Evolutionary conservation across 768 basidiomycete species (phyloP).

Genomic region (Psilocybe tampanensis): DNA sequence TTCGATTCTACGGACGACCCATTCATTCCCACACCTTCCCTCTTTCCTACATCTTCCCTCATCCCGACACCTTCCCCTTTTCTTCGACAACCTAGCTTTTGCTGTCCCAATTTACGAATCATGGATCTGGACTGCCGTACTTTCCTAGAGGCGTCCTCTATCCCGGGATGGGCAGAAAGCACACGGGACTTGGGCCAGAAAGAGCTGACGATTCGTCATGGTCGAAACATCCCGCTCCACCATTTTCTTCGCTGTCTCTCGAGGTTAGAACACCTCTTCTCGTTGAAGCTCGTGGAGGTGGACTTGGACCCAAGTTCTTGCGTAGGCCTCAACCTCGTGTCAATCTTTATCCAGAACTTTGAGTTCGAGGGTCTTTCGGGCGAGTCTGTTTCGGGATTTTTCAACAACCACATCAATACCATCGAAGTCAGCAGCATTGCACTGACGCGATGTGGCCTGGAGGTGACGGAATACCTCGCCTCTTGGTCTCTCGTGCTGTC

Average conservation of each 20-base stretch:
- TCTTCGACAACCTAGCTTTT: conserved; percentile 1
- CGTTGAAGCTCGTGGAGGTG: conserved; percentile 12
- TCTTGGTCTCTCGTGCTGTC: conserved; percentile 10
- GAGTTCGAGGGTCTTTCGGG: conserved; percentile 15
- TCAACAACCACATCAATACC: conserved; percentile 9
- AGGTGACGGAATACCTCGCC: background rate
- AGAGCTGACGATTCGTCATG: conserved; percentile 13
- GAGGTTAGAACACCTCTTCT: conserved; percentile 12
- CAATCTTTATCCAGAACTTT: conserved; percentile 20
- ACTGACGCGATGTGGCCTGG: conserved; percentile 10
- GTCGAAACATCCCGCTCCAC: conserved; percentile 2
- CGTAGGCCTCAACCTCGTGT: background rate
- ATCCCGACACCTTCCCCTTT: background rate
- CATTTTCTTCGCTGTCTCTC: conserved; percentile 10
- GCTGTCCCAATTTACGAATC: conserved; percentile 12
- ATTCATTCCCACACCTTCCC: background rate
- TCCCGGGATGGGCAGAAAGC: conserved; percentile 14
- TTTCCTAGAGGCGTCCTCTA: conserved; percentile 10
- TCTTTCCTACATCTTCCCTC: too few species aligned
- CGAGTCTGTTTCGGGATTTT: conserved; percentile 10
- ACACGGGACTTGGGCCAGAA: conserved; percentile 8
- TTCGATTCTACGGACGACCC: background rate
- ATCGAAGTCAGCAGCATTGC: conserved; percentile 14
- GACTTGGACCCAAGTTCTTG: conserved; percentile 12
- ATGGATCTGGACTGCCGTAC: conserved; percentile 16